Base-by-base conservation (phyloP, 2,329 filamentous ascomycete genomes). In the Sporothrix dimorphospora region DNA sequence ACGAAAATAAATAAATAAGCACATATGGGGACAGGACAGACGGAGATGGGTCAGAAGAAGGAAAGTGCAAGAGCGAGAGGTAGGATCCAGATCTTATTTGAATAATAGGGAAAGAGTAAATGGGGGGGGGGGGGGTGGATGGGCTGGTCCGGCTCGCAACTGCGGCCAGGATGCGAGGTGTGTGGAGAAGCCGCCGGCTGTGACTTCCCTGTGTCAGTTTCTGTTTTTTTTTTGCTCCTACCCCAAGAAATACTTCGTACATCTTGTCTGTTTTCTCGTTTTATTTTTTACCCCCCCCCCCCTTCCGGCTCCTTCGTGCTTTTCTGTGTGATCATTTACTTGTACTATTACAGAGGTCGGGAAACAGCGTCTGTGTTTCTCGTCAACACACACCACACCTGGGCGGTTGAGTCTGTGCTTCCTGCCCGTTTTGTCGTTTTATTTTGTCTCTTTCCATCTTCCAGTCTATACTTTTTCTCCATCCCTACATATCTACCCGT, bases 11-110 rank as follows among this genome's bases (percentile, higher is more conserved):
- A 65, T 38, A 42, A 27, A 61, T 11, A 16, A 30, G 24, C 24
- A 24, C 24, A 49, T 34, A 65, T 42, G 57, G 34, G 38, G 30
- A 19, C 51, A 59, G 42, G 24, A 12, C 30, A 70, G 42, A 59
- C 30, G 55, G 57, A 53, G 21, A 45, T 65, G 59, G 59, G 7
- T 45, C 21, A 24, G 57, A 34, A 63, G 51, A 49, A 40, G 69
- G 21, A 65, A 42, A 70, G 38, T 11, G 67, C 61, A 47, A 27
- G 67, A 53, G 45, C 45, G 19, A 53, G 47, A 70, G 71, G 49
- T 67, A 66, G 57, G 67, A 70, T 72, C 66, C 51, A 53, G 45
- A 65, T 71, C 69, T 53, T 65, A 27, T 71, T 42, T 63, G 42
- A 69, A 63, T 63, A 42, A 63, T 63, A 63, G 53, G 38, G 30